Percentiles rank a stretch among this genome's conserved stretches.
Evolutionary conservation across 2,329 filamentous ascomycete species (phyloP).

Genomic region (Fusarium nisikadoi): DNA sequence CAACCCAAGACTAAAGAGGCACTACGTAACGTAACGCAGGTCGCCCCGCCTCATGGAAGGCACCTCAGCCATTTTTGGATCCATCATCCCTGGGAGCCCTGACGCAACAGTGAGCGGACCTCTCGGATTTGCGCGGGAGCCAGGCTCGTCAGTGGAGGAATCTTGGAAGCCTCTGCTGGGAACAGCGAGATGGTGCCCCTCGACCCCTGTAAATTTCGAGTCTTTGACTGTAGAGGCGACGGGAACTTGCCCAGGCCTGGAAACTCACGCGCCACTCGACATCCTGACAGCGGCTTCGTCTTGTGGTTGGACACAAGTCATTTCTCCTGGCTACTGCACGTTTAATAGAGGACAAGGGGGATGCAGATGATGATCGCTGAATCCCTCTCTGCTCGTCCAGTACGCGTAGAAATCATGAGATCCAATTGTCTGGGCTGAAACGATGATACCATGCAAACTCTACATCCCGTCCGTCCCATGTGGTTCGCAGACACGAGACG

Average conservation of each 20-base stretch:
- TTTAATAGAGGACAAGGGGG: conserved; percentile 17
- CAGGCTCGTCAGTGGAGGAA: conserved; percentile 20
- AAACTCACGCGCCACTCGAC: conserved; percentile 24
- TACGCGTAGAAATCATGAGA: neutral
- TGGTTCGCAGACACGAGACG: conserved; percentile 35
- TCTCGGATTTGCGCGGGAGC: conserved; percentile 17
- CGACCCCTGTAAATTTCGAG: conserved; percentile 27
- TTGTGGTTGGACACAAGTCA: conserved; percentile 8
- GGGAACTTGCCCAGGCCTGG: conserved; percentile 17
- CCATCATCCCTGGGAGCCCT: conserved; percentile 20
- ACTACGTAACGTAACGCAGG: conserved; percentile 38
- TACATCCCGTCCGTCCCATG: conserved; percentile 17
- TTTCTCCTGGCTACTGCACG: conserved; percentile 35
- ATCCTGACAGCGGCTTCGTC: conserved; percentile 17
- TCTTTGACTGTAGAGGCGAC: neutral
- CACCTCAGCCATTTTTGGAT: conserved; percentile 24
- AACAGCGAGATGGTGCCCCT: conserved; percentile 8
- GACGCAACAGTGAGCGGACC: conserved; percentile 35
- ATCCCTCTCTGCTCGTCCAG: neutral
- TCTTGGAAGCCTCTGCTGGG: conserved; percentile 7
- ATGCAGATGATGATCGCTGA: conserved; percentile 9
- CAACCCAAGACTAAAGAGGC: conserved; percentile 23
- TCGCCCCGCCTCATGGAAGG: conserved; percentile 27
- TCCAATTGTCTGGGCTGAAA: conserved; percentile 20
- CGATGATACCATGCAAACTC: conserved; percentile 11